Percentiles rank a stretch among this genome's conserved stretches.
Conservation (phyloP, 768 basidiomycete genomes). For the Lactarius psammicola region DNA sequence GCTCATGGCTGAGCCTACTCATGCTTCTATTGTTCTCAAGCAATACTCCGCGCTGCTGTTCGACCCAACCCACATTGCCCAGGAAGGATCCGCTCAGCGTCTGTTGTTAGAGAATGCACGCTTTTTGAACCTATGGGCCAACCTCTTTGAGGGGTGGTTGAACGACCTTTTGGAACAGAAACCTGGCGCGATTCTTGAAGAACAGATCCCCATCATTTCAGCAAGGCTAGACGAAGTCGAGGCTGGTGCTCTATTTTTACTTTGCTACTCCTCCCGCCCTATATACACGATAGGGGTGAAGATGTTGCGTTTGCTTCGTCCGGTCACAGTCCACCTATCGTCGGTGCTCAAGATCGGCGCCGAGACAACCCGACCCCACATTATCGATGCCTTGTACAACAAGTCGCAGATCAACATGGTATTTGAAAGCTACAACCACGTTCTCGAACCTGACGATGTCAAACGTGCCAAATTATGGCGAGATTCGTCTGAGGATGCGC, state of each 20-base stretch:
- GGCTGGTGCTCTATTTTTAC: constrained; percentile 70
- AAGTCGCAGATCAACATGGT: constrained; percentile 46
- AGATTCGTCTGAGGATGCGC: constrained; percentile 53
- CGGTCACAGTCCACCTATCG: constrained; percentile 47
- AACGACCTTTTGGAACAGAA: constrained; percentile 45
- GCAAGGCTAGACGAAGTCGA: constrained; percentile 61
- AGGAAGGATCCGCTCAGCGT: constrained; percentile 61
- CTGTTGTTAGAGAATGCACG: constrained; percentile 66
- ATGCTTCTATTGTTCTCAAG: constrained; percentile 57
- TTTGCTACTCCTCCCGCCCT: constrained; percentile 52
- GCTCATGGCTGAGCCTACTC: constrained; percentile 59
- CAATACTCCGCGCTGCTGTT: constrained; percentile 74
- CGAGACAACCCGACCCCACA: constrained; percentile 37
- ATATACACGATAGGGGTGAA: constrained; percentile 63
- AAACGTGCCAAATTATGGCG: constrained; percentile 67
- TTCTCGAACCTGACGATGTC: constrained; percentile 59
- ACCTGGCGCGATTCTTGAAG: constrained; percentile 39
- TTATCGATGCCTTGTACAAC: constrained; percentile 56
- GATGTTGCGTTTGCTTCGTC: constrained; percentile 57
- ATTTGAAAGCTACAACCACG: constrained; percentile 62
- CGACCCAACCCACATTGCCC: constrained; percentile 58
- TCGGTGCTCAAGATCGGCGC: constrained; percentile 30
- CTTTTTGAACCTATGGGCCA: constrained; percentile 70
- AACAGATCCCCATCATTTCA: constrained; percentile 44
- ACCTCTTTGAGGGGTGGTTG: constrained; percentile 69